A percentile compares a stretch with the other conserved stretches of the same genome.
Evolutionary conservation across 352 stramenopile genomes (phyloP).

Genomic region (Globisporangium spiculum): DNA sequence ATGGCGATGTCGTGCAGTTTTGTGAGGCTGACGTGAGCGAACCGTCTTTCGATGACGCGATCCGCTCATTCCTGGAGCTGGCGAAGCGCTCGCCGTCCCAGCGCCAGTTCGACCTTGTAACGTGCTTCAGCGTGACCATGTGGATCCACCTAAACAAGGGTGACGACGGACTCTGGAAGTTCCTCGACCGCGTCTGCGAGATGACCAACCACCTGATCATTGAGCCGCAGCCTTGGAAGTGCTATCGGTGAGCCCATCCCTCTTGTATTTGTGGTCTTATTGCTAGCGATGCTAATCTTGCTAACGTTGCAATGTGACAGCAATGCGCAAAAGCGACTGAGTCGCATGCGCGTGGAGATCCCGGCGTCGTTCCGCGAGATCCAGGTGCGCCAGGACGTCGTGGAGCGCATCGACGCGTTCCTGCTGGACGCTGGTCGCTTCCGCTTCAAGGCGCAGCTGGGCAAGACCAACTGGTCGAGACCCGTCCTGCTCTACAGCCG

Average conservation of each 20-base stretch:
- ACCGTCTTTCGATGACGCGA: conserved; percentile 37
- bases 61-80: conserved; percentile 39
- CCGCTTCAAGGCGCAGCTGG: conserved; percentile 52
- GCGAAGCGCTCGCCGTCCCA: conserved; percentile 34
- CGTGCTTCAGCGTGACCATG: conserved; percentile 86
- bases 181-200: conserved; percentile 58
- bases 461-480: conserved; percentile 82
- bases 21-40: conserved; percentile 54
- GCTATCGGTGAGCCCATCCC: conserved; percentile 49
- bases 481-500: conserved; percentile 73
- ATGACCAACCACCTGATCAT: conserved; percentile 73
- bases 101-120: conserved; percentile 67
- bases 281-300: neutral
- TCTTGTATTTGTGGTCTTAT: neutral
- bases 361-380: conserved; percentile 61
- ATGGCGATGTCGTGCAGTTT: conserved; percentile 51
- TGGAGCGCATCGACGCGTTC: conserved; percentile 67
- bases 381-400: conserved; percentile 55
- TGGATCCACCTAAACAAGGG: conserved; percentile 88
- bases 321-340: conserved; percentile 69
- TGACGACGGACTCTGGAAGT: conserved; percentile 73
- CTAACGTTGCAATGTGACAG: conserved; percentile 20
- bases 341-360: conserved; percentile 41
- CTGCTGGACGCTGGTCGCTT: conserved; percentile 57
- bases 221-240: conserved; percentile 84